A percentile compares a stretch with the other conserved stretches of the same genome.
phyloP scores from a whole-genome alignment of 495 filamentous ascomycete species.

The Halenospora varia region DNA sequence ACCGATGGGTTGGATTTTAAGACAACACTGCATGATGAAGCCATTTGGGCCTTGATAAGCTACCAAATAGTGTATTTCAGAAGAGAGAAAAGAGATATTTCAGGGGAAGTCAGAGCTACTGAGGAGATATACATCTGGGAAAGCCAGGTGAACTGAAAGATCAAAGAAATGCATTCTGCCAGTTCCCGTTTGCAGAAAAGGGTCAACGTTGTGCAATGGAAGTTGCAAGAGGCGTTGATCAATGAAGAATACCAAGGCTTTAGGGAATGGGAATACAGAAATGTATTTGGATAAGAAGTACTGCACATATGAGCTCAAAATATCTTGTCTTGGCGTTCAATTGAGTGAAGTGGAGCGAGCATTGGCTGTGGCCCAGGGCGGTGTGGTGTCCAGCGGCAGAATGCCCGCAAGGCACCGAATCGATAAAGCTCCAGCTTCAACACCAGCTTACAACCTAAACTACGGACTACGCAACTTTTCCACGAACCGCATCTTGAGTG shows the following conservation, averaged over 20 bases:
- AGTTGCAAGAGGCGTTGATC: neutral
- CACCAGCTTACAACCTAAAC: neutral
- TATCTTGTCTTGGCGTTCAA: too few relatives aligned
- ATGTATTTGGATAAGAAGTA: too few relatives aligned
- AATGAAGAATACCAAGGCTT: neutral
- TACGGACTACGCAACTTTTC: neutral
- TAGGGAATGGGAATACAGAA: too few relatives aligned
- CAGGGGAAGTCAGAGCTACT: slow-evolving; percentile 6
- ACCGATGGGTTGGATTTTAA: too few relatives aligned
- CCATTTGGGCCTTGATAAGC: too few relatives aligned
- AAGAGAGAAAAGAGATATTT: slow-evolving; percentile 17
- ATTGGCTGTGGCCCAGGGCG: neutral
- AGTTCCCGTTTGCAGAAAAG: neutral
- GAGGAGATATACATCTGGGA: slow-evolving; percentile 12
- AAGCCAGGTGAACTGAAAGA: neutral
- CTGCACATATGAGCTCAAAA: too few relatives aligned
- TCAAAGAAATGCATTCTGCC: slow-evolving; percentile 18
- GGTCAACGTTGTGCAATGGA: neutral
- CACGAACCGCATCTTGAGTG: too few relatives aligned
- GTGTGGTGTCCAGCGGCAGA: neutral
- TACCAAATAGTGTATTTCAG: neutral
- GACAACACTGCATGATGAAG: too few relatives aligned
- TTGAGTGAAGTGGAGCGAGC: too few relatives aligned
- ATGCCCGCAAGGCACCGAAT: neutral
- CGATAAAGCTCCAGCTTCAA: neutral